A percentile compares a stretch with the other conserved stretches of the same genome.
These are phyloP conservation scores for Quercus phellos DNA, from an alignment of 331 rosid species.

Conservation along the genomic window DNA sequence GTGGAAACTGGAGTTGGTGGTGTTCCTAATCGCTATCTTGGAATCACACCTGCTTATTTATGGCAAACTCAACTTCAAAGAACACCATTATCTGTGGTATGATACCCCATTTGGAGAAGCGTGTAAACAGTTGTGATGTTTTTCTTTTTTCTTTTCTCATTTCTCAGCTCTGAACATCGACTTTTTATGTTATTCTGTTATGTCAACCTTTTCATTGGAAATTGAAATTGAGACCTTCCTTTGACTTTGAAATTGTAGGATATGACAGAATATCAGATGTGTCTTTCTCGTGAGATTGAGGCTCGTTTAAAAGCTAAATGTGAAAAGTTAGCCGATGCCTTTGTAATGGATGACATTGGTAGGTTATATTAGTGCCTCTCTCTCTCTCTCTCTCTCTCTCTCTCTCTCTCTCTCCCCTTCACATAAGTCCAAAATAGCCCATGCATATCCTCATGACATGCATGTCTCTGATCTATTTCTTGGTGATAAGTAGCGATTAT, in stretches of 20 bases:
- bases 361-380: slow-evolving; percentile 3
- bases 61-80: slow-evolving; percentile 81
- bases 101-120: slow-evolving; percentile 1
- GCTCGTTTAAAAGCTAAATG: slow-evolving; percentile 70
- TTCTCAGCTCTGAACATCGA: not conserved
- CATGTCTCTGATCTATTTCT: slow-evolving; percentile 13
- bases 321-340: slow-evolving; percentile 60
- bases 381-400: not conserved
- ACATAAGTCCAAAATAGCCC: not conserved
- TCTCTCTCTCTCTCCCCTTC: not conserved
- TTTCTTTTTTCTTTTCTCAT: not conserved
- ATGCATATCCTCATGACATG: not conserved
- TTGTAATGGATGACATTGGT: slow-evolving; percentile 76
- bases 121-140: not conserved
- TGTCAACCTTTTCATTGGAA: slow-evolving; percentile 9
- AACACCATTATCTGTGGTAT: slow-evolving; percentile 60
- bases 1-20: slow-evolving; percentile 80
- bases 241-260: slow-evolving; percentile 42
- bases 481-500: not conserved
- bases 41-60: slow-evolving; percentile 78
- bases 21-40: slow-evolving; percentile 78
- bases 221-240: slow-evolving; percentile 14
- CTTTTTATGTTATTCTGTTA: slow-evolving; percentile 8
- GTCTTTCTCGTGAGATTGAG: slow-evolving; percentile 73
- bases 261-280: slow-evolving; percentile 71